A percentile compares a stretch with the other conserved stretches of the same genome.
Conservation (phyloP, 2,329 filamentous ascomycete genomes). For the Calonectria henricotiae region DNA sequence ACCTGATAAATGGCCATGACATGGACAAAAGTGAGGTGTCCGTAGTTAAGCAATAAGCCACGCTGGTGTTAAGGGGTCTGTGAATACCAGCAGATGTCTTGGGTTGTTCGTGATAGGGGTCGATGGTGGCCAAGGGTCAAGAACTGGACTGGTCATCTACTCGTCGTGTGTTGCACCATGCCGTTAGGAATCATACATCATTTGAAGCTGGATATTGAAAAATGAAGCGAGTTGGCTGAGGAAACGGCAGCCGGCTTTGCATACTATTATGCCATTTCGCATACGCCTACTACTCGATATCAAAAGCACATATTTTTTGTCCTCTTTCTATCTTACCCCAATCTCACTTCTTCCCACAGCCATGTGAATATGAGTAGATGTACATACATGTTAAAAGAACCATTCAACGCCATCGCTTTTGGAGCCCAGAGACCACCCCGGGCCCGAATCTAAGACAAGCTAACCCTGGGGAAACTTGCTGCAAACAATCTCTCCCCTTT, state of each 20-base stretch:
- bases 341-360: constrained; percentile 18
- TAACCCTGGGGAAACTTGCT: constrained; percentile 31
- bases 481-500: constrained; percentile 24
- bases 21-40: too few relatives aligned
- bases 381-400: constrained; percentile 43
- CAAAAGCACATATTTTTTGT: constrained; percentile 35
- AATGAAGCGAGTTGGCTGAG: neutral
- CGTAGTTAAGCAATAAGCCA: too few relatives aligned
- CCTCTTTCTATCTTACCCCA: constrained; percentile 31
- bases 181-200: too few relatives aligned
- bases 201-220: too few relatives aligned
- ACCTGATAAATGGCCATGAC: too few relatives aligned
- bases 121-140: too few relatives aligned
- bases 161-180: too few relatives aligned
- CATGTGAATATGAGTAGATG: constrained; percentile 40
- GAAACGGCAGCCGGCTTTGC: neutral
- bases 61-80: too few relatives aligned
- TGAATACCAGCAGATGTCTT: too few relatives aligned
- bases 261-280: neutral
- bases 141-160: too few relatives aligned
- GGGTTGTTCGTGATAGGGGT: too few relatives aligned
- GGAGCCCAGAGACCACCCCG: constrained; percentile 36
- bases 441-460: constrained; percentile 43
- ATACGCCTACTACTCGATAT: neutral
- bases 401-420: constrained; percentile 55